Base-by-base conservation (phyloP, 331 rosid species). In the Saraca asoca region DNA sequence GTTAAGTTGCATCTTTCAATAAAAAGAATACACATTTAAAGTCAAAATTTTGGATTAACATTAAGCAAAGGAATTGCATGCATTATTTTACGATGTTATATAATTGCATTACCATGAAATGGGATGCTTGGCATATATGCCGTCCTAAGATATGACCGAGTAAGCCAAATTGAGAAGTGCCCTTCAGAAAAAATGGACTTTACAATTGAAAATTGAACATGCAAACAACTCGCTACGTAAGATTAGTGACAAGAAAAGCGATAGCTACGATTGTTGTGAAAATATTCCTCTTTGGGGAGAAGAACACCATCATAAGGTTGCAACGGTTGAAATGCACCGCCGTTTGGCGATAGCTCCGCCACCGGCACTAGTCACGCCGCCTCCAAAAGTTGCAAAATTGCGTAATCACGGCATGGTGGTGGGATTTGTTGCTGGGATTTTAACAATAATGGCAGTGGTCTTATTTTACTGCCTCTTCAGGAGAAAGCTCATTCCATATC, bases 111-210 rank as follows among this genome's bases (percentile, higher is more conserved):
- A 14, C 57, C 51, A 29, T 7, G 59, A 15, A 24, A 51, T 19
- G 15, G 62, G 33, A 5, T 38, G 64, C 70, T 69, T 85, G 87
- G 82, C 84, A 55, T 75, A 79, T 77, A 62, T 81, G 89, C 89
- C 89, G 89, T 65, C 91, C 84, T 24, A 55, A 68, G 72, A 44
- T 31, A 51, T 63, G 85, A 81, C 85, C 58, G 57, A 69, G 83
- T 76, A 53, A 66, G 33, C 48, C 56, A 51, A 44, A 15, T 57
- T 13, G 17, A 34, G 43, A 51, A 5, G 45, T 24, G 55, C 64
- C 12, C 66, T 51, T 64, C 17, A 7, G 57, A 69, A 73, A 60
- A 34, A 20, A 49, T 15, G 55, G 54, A 58, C 53, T 7, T 24
- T 37, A 19, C 48, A 7, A 12, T 56, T 18, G 46, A 43, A 37